These are phyloP conservation scores for Pyrenophora teres DNA, from an alignment of 2,329 filamentous ascomycete genomes.

Conservation along the genomic window DNA sequence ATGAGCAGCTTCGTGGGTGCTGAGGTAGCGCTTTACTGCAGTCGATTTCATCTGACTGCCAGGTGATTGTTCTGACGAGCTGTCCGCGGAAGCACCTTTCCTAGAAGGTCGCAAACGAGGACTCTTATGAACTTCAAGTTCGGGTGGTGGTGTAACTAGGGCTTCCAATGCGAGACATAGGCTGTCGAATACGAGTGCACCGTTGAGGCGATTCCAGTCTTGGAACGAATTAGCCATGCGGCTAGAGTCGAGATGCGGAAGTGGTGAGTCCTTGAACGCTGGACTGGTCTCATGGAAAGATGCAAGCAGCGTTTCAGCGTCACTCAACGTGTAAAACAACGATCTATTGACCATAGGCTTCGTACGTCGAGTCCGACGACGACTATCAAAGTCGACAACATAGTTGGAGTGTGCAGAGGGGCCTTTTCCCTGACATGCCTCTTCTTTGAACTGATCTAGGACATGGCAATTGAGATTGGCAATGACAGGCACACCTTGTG, in stretches of 20 bases:
- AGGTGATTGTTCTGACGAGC: neutral
- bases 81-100: constrained; percentile 12
- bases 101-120: constrained; percentile 24
- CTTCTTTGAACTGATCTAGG: constrained; percentile 38
- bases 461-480: constrained; percentile 34
- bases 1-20: constrained; percentile 46
- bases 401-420: constrained; percentile 18
- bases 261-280: constrained; percentile 34
- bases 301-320: constrained; percentile 39
- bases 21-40: constrained; percentile 29
- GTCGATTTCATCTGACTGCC: neutral
- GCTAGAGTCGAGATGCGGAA: constrained; percentile 43
- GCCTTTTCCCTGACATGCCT: constrained; percentile 21
- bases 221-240: constrained; percentile 39
- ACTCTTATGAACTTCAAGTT: constrained; percentile 34
- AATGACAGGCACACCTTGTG: constrained; percentile 21
- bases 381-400: constrained; percentile 26
- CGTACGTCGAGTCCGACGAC: constrained; percentile 16
- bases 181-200: constrained; percentile 45
- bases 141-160: constrained; percentile 44
- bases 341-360: constrained; percentile 40
- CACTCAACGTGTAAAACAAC: constrained; percentile 40
- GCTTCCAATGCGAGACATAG: constrained; percentile 40
- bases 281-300: constrained; percentile 39
- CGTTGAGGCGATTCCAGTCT: constrained; percentile 41